phyloP scores from a whole-genome alignment of 208 protist genomes.

The Leishmania tropica region DNA sequence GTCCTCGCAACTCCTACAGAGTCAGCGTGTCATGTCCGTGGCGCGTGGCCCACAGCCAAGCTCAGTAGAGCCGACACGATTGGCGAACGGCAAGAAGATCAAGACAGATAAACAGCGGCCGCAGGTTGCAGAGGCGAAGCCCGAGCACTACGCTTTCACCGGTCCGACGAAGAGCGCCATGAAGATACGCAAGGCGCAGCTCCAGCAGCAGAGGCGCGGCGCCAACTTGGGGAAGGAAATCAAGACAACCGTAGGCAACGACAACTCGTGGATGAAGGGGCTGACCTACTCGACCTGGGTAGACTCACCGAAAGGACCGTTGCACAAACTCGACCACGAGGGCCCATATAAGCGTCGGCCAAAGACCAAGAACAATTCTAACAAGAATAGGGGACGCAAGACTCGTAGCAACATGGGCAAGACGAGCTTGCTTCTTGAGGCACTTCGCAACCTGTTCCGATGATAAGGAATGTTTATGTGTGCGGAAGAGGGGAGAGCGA shows the following conservation, averaged over 20 bases:
- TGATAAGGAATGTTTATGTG: background rate
- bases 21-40: conserved; percentile 20
- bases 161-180: conserved; percentile 18
- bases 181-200: background rate
- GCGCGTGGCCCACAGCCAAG: conserved; percentile 54
- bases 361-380: background rate
- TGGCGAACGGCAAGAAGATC: conserved; percentile 34
- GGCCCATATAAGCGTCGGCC: conserved; percentile 39
- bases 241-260: conserved; percentile 48
- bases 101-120: conserved; percentile 13
- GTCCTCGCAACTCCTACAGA: conserved; percentile 1
- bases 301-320: conserved; percentile 34
- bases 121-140: conserved; percentile 2
- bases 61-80: conserved; percentile 31
- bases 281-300: conserved; percentile 43
- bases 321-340: conserved; percentile 15
- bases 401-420: conserved; percentile 9
- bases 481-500: background rate
- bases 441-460: conserved; percentile 29
- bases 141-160: background rate
- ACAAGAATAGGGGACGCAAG: background rate
- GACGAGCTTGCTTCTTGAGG: conserved; percentile 22
- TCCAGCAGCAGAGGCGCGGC: background rate
- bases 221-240: conserved; percentile 22
- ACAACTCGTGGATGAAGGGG: conserved; percentile 42